These are phyloP conservation scores for Mycena floridula DNA, from an alignment of 768 basidiomycete species.

Conservation along the genomic window DNA sequence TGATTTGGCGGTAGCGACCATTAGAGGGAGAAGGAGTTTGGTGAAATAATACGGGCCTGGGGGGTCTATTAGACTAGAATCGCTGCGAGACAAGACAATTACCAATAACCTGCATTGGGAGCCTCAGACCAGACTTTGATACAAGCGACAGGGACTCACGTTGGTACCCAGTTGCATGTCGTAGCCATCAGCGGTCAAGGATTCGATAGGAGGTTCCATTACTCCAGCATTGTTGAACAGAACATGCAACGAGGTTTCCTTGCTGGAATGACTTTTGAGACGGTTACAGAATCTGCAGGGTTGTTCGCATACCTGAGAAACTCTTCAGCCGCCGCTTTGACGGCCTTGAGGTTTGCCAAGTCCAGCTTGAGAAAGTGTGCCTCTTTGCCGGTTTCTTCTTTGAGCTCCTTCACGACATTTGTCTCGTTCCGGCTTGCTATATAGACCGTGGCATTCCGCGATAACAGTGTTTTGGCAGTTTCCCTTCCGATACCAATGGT, in stretches of 20 bases:
- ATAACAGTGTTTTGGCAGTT: too few relatives aligned
- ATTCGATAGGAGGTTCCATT: slow-evolving; percentile 19
- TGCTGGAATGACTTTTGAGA: too few relatives aligned
- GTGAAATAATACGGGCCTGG: slow-evolving; percentile 60
- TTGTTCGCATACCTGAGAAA: too few relatives aligned
- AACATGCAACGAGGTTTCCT: slow-evolving; percentile 36
- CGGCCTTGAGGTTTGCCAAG: slow-evolving; percentile 31
- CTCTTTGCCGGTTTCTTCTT: slow-evolving; percentile 40
- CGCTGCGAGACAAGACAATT: too few relatives aligned
- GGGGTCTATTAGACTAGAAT: too few relatives aligned
- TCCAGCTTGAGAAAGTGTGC: slow-evolving; percentile 38
- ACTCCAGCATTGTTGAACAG: slow-evolving; percentile 42
- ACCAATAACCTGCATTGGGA: too few relatives aligned
- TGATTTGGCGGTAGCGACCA: slow-evolving; percentile 24
- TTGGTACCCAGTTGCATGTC: slow-evolving; percentile 20
- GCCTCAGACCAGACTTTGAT: too few relatives aligned
- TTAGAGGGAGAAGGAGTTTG: slow-evolving; percentile 36
- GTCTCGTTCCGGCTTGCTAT: slow-evolving; percentile 39
- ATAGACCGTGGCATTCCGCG: slow-evolving; percentile 65
- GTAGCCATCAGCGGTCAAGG: slow-evolving; percentile 21
- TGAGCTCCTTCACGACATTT: slow-evolving; percentile 42
- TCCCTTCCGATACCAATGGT: too few relatives aligned
- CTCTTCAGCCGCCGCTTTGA: slow-evolving; percentile 34
- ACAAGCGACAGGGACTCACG: too few relatives aligned
- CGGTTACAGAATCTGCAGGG: too few relatives aligned